phyloP scores from a whole-genome alignment of 768 basidiomycete genomes.

The Kwoniella sp. region DNA sequence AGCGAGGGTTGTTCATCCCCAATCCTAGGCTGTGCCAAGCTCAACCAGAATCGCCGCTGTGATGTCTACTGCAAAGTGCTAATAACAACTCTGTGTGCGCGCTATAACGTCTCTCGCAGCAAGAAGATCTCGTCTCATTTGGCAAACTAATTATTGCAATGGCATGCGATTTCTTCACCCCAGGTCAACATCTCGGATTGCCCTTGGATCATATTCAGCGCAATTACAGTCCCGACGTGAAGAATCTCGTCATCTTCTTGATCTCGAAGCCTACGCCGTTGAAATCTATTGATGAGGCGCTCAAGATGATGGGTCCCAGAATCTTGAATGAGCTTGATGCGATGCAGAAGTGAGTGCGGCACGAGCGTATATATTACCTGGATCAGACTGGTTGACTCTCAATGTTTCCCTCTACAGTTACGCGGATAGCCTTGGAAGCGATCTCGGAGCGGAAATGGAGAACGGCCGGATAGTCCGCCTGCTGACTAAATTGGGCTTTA shows the following conservation, averaged over 20 bases:
- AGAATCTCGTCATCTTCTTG: conserved; percentile 72
- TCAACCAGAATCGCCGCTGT: too few species aligned
- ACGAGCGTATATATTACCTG: background rate
- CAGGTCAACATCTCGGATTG: conserved; percentile 69
- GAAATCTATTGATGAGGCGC: conserved; percentile 75
- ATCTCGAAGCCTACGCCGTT: conserved; percentile 69
- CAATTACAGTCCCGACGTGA: conserved; percentile 77
- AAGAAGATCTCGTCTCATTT: conserved; percentile 85
- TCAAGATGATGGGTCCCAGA: conserved; percentile 75
- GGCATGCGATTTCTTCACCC: conserved; percentile 70
- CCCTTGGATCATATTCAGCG: conserved; percentile 72
- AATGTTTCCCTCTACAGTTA: conserved; percentile 61
- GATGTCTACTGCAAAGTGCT: too few species aligned
- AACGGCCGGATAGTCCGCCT: conserved; percentile 88
- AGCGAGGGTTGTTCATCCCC: background rate
- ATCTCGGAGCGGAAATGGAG: conserved; percentile 85
- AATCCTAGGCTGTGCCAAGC: too few species aligned
- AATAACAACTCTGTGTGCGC: background rate
- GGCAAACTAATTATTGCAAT: conserved; percentile 80
- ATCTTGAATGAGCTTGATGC: conserved; percentile 81
- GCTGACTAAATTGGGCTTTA: conserved; percentile 92
- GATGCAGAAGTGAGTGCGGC: conserved; percentile 66
- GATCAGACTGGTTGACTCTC: background rate
- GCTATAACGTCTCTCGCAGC: conserved; percentile 58
- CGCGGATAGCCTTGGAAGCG: conserved; percentile 76